These are phyloP conservation scores for Venturiaceae sp. DNA, from an alignment of 2,329 filamentous ascomycete genomes.

Conservation along the genomic window DNA sequence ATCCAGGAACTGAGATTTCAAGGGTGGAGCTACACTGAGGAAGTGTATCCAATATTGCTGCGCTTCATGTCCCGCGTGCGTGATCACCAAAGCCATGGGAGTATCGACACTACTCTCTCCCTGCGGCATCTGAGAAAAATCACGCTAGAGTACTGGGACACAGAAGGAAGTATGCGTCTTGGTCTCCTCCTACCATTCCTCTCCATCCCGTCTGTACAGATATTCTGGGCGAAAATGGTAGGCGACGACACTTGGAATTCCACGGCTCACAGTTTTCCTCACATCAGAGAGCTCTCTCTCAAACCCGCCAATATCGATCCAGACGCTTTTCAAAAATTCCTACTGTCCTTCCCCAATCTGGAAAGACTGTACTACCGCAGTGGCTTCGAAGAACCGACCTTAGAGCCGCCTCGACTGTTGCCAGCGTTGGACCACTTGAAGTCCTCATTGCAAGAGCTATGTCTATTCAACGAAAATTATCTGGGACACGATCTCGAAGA, in stretches of 20 bases:
- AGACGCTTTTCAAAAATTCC: background rate
- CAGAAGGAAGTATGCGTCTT: background rate
- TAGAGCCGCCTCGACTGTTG: background rate
- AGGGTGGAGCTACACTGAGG: background rate
- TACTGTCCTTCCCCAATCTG: background rate
- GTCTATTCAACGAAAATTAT: background rate
- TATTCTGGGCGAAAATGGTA: background rate
- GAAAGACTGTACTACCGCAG: background rate
- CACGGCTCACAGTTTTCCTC: background rate
- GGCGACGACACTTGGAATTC: background rate
- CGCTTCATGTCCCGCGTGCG: background rate
- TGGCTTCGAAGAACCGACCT: background rate
- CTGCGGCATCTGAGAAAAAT: background rate
- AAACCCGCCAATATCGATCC: background rate
- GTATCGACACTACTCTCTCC: background rate
- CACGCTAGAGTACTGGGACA: background rate
- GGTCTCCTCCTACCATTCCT: background rate
- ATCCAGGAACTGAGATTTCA: background rate
- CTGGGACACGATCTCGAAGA: background rate
- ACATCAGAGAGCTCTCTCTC: background rate
- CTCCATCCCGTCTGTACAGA: background rate
- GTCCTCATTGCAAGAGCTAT: background rate
- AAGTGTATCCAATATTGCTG: background rate
- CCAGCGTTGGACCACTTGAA: background rate
- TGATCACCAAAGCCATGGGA: background rate